Percentiles rank a stretch among this genome's conserved stretches.
phyloP scores from a whole-genome alignment of 805 yeast species.

The Brettanomyces custersianus region DNA sequence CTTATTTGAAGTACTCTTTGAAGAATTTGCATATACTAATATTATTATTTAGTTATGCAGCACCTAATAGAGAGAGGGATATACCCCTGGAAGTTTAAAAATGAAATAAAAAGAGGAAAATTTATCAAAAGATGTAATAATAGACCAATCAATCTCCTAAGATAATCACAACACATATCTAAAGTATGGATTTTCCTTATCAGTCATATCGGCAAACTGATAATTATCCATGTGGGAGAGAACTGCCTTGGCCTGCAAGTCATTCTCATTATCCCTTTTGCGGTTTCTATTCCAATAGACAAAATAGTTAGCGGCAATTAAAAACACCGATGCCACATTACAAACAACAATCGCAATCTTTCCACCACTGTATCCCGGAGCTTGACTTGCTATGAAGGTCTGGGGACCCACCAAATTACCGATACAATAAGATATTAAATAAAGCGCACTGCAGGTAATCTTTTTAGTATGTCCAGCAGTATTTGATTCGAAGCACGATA shows the following conservation, averaged over 20 bases:
- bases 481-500: constrained; percentile 34
- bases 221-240: constrained; percentile 8
- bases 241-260: constrained; percentile 14
- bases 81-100: too few species aligned
- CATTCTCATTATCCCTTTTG: constrained; percentile 9
- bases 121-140: not conserved
- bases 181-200: constrained; percentile 43
- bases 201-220: constrained; percentile 27
- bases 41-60: too few species aligned
- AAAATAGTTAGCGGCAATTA: constrained; percentile 9
- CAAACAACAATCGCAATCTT: constrained; percentile 35
- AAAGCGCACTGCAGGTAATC: constrained; percentile 47
- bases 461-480: constrained; percentile 71
- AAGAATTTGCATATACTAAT: too few species aligned
- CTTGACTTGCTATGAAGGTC: constrained; percentile 47
- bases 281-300: constrained; percentile 12
- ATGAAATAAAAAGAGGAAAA: too few species aligned
- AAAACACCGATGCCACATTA: constrained; percentile 13
- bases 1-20: too few species aligned
- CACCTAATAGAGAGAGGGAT: too few species aligned
- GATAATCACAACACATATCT: too few species aligned
- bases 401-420: constrained; percentile 72
- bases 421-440: constrained; percentile 55
- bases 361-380: constrained; percentile 51
- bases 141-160: constrained; percentile 22